A percentile compares a stretch with the other conserved stretches of the same genome.
Conservation (phyloP, 176 grass and related monocot genomes). For the Zea luxurians region DNA sequence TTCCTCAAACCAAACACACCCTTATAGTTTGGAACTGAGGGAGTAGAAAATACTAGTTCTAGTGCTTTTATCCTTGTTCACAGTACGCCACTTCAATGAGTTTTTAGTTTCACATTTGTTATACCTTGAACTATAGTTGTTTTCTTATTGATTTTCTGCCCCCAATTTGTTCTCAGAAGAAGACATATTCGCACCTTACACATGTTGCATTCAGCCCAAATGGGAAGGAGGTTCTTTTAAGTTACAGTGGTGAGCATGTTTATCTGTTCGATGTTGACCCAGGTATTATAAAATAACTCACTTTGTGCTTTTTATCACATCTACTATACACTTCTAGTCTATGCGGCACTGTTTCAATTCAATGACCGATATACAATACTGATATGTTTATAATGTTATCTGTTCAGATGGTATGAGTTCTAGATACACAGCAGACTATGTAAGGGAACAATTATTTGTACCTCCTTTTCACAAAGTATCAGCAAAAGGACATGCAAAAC, state of each 20-base stretch:
- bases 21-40: not conserved
- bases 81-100: constrained; percentile 17
- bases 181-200: constrained; percentile 78
- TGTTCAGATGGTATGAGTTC: constrained; percentile 61
- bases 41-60: constrained; percentile 18
- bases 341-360: not conserved
- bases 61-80: not conserved
- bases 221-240: constrained; percentile 87
- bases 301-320: constrained; percentile 20
- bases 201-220: constrained; percentile 94
- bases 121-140: not conserved
- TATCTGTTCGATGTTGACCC: constrained; percentile 81
- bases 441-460: constrained; percentile 56
- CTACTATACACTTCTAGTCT: constrained; percentile 14
- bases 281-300: constrained; percentile 55
- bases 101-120: constrained; percentile 8
- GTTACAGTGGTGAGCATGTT: constrained; percentile 97
- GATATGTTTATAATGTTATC: constrained; percentile 25
- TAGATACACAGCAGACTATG: constrained; percentile 72
- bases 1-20: too few species aligned
- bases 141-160: constrained; percentile 18
- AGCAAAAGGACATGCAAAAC: constrained; percentile 32
- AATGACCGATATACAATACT: constrained; percentile 20
- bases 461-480: constrained; percentile 54
- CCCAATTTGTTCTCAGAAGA: constrained; percentile 58